These are phyloP conservation scores for Viridothelium virens DNA, from an alignment of 495 filamentous ascomycete genomes.

Conservation along the genomic window DNA sequence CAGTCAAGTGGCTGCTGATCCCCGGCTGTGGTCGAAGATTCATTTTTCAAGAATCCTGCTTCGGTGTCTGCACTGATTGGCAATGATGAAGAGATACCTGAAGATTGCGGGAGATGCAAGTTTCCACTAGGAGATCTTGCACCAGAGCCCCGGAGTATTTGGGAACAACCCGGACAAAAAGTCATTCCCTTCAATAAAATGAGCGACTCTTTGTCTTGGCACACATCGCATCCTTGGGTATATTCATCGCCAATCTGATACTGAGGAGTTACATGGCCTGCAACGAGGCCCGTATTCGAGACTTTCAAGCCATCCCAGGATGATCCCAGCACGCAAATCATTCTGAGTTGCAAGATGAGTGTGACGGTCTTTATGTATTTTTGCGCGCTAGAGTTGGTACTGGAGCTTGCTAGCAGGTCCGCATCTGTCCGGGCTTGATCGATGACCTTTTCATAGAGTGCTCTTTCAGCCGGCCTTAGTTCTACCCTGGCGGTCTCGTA, in stretches of 20 bases:
- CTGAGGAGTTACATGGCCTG: neutral
- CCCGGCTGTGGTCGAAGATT: neutral
- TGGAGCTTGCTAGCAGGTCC: neutral
- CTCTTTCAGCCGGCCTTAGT: neutral
- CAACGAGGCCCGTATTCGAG: neutral
- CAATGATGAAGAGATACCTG: neutral
- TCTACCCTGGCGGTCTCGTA: slow-evolving; percentile 1
- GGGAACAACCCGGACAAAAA: slow-evolving; percentile 5
- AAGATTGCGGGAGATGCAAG: neutral
- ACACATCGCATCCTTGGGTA: neutral
- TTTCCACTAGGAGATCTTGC: neutral
- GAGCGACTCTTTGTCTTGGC: neutral
- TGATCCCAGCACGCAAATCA: slow-evolving; percentile 4
- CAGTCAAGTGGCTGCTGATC: neutral
- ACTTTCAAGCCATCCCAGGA: slow-evolving; percentile 6
- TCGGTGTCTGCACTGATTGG: neutral
- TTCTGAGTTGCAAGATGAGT: slow-evolving; percentile 7
- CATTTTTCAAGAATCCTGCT: neutral
- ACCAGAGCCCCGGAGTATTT: neutral
- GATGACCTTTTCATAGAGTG: neutral
- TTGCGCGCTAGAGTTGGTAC: neutral
- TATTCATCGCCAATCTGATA: neutral
- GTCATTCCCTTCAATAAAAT: neutral
- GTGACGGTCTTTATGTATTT: neutral
- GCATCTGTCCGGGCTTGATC: slow-evolving; percentile 4